These are phyloP conservation scores for Backusella circina DNA, from an alignment of 192 early-diverging fungal species.

Conservation along the genomic window DNA sequence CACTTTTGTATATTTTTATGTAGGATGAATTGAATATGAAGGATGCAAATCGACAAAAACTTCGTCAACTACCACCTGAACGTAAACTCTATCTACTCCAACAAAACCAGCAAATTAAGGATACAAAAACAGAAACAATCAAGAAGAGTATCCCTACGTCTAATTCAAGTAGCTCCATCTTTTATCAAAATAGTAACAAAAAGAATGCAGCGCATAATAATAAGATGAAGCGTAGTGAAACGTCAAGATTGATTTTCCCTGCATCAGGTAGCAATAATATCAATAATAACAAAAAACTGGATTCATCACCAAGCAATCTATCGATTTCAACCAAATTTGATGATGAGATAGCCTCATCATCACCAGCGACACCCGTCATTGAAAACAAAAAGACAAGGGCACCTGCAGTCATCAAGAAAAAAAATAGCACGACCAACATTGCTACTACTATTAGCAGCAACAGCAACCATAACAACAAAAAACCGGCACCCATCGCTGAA, in stretches of 20 bases:
- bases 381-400: not conserved
- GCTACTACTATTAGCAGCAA: not conserved
- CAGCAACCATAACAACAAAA: not conserved
- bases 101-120: conserved; percentile 35
- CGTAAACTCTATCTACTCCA: conserved; percentile 35
- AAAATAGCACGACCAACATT: not conserved
- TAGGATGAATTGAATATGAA: conserved; percentile 50
- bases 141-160: conserved; percentile 5
- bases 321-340: not conserved
- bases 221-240: conserved; percentile 13
- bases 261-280: not conserved
- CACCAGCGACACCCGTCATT: not conserved
- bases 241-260: not conserved
- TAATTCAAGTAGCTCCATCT: conserved; percentile 7
- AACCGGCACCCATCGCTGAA: not conserved
- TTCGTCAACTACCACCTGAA: conserved; percentile 35
- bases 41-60: conserved; percentile 31
- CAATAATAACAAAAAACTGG: not conserved
- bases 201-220: not conserved
- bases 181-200: not conserved
- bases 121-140: not conserved
- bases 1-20: not conserved
- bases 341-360: not conserved
- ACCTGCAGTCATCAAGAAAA: not conserved
- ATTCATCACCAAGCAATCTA: not conserved